phyloP scores from a whole-genome alignment of 257 asterid species.

The Parsonsia alboflavescens region DNA sequence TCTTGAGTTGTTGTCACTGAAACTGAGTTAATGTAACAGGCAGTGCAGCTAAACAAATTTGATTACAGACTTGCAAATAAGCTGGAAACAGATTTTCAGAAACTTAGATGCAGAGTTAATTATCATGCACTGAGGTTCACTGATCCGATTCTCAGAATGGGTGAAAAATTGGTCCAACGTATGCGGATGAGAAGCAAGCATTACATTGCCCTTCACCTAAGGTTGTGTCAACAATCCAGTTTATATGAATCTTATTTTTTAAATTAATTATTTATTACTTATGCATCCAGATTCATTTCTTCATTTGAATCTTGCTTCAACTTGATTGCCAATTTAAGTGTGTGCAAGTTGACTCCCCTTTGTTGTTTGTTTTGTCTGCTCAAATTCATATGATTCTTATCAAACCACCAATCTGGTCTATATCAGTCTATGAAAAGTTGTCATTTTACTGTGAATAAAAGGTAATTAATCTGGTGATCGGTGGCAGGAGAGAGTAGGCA shows the following conservation, averaged over 20 bases:
- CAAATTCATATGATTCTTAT: neutral
- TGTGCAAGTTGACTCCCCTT: neutral
- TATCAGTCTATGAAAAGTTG: neutral
- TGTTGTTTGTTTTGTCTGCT: neutral
- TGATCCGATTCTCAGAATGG: slow-evolving; percentile 72
- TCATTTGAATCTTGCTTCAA: neutral
- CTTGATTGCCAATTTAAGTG: neutral
- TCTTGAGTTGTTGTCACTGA: neutral
- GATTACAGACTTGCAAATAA: slow-evolving; percentile 94
- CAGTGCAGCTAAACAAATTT: slow-evolving; percentile 81
- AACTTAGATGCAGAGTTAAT: slow-evolving; percentile 93
- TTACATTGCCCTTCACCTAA: slow-evolving; percentile 85
- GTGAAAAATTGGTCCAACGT: slow-evolving; percentile 63
- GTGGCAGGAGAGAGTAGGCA: neutral
- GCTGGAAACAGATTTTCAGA: slow-evolving; percentile 73
- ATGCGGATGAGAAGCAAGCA: slow-evolving; percentile 82
- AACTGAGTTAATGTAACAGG: slow-evolving; percentile 48
- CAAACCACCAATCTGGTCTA: neutral
- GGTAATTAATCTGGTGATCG: neutral
- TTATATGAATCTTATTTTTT: slow-evolving; percentile 1
- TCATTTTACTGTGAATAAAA: neutral
- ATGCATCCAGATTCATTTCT: neutral
- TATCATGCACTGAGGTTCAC: slow-evolving; percentile 95
- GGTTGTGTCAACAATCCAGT: slow-evolving; percentile 52
- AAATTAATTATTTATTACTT: neutral